Percentiles rank a stretch among this genome's conserved stretches.
phyloP scores from a whole-genome alignment of 768 basidiomycete genomes.

The Boletus vinaceobasis region DNA sequence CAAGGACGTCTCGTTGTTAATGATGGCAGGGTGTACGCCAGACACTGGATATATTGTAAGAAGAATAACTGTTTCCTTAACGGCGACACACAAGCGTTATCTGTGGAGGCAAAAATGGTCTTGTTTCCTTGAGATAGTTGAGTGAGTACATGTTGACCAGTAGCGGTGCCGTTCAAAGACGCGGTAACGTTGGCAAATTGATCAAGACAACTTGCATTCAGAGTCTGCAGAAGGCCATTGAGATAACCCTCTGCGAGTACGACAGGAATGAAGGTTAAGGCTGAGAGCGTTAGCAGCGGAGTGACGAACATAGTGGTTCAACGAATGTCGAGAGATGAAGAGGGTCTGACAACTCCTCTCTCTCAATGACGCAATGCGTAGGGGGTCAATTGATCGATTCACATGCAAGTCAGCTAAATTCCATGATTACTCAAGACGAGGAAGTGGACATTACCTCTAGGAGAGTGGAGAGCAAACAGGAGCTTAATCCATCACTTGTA shows the following conservation, averaged over 20 bases:
- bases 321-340: background rate
- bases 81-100: slow-evolving; percentile 49
- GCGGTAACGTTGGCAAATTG: slow-evolving; percentile 38
- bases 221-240: slow-evolving; percentile 33
- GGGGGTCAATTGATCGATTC: slow-evolving; percentile 5
- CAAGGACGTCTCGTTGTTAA: slow-evolving; percentile 34
- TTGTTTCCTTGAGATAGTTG: slow-evolving; percentile 42
- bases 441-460: background rate
- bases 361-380: slow-evolving; percentile 31
- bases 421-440: no score
- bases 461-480: background rate
- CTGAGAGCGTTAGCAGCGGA: background rate
- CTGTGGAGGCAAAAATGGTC: slow-evolving; percentile 56
- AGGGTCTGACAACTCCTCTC: background rate
- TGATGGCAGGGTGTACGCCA: background rate
- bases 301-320: slow-evolving; percentile 19
- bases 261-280: slow-evolving; percentile 24
- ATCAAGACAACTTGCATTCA: slow-evolving; percentile 40
- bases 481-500: no score
- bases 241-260: slow-evolving; percentile 34
- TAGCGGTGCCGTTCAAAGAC: slow-evolving; percentile 41
- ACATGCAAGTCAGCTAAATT: background rate
- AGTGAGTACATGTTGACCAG: slow-evolving; percentile 43
- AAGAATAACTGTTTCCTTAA: background rate
- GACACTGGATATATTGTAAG: slow-evolving; percentile 14